Percentiles rank a stretch among this genome's conserved stretches.
These are phyloP conservation scores for Ilyonectria robusta DNA, from an alignment of 2,329 filamentous ascomycete species.

Conservation along the genomic window DNA sequence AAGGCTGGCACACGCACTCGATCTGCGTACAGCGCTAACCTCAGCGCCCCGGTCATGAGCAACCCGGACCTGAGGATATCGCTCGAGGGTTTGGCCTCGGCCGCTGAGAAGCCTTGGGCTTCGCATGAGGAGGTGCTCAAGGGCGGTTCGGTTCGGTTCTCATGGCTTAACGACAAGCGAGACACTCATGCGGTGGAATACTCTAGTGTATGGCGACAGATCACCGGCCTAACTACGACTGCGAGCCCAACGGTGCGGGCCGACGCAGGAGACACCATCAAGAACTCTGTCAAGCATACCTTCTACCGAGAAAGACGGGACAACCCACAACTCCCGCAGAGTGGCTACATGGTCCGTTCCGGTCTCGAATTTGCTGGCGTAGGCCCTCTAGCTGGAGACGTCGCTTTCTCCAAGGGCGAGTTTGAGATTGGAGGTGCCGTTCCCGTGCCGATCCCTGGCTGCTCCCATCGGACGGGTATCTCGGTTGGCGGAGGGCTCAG, in stretches of 20 bases:
- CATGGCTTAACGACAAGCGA: conserved; percentile 77
- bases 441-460: conserved; percentile 79
- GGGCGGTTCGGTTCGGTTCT: conserved; percentile 82
- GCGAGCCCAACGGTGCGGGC: conserved; percentile 86
- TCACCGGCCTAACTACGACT: conserved; percentile 81
- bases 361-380: conserved; percentile 88
- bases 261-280: conserved; percentile 92
- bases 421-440: conserved; percentile 83
- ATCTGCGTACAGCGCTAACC: conserved; percentile 89
- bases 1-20: conserved; percentile 91
- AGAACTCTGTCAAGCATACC: conserved; percentile 86
- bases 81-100: conserved; percentile 84
- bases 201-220: conserved; percentile 86
- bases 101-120: conserved; percentile 91
- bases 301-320: conserved; percentile 87
- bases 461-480: conserved; percentile 80
- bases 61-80: conserved; percentile 87
- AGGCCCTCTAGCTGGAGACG: conserved; percentile 87
- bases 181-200: conserved; percentile 86
- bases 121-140: conserved; percentile 92
- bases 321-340: conserved; percentile 85
- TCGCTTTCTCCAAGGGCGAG: conserved; percentile 95
- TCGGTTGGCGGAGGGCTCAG: conserved; percentile 87
- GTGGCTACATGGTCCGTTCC: conserved; percentile 85
- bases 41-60: conserved; percentile 86